A percentile compares a stretch with the other conserved stretches of the same genome.
Conservation (phyloP, 345 rosid species). For the Eutrema yunnanense region DNA sequence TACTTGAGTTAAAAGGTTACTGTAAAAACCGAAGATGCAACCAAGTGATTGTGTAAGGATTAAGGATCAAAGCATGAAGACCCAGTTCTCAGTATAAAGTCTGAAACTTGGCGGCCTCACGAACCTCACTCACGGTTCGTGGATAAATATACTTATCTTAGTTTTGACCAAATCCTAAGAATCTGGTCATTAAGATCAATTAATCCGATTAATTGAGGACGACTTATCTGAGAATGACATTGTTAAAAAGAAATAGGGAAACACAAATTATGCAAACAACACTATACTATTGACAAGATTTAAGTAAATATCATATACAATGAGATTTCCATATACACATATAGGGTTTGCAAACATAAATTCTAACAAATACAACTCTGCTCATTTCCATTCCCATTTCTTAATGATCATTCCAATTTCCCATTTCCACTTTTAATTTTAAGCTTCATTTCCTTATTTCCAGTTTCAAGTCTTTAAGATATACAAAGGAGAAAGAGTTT, state of each 20-base stretch:
- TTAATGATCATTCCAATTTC: neutral
- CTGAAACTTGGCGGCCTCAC: neutral
- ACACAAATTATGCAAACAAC: neutral
- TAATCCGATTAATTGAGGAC: too few species aligned
- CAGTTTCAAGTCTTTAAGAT: neutral
- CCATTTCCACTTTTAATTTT: neutral
- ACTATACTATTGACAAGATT: neutral
- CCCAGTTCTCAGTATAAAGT: neutral
- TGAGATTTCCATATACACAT: neutral
- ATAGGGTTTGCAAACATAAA: neutral
- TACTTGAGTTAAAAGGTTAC: neutral
- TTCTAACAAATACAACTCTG: neutral
- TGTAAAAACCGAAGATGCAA: neutral
- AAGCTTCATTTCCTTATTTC: constrained; percentile 1
- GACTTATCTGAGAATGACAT: neutral
- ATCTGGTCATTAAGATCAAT: too few species aligned
- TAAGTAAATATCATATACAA: neutral
- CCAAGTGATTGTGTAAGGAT: neutral
- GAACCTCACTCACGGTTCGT: neutral
- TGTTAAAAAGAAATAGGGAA: neutral
- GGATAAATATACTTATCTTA: too few species aligned
- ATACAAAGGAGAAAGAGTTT: neutral
- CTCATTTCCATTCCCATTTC: neutral
- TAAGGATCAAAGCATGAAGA: neutral
- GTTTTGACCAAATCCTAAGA: too few species aligned